A percentile compares a stretch with the other conserved stretches of the same genome.
Evolutionary conservation across 2,329 filamentous ascomycete species (phyloP).

Genomic region (Pestalotiopsis sp.): DNA sequence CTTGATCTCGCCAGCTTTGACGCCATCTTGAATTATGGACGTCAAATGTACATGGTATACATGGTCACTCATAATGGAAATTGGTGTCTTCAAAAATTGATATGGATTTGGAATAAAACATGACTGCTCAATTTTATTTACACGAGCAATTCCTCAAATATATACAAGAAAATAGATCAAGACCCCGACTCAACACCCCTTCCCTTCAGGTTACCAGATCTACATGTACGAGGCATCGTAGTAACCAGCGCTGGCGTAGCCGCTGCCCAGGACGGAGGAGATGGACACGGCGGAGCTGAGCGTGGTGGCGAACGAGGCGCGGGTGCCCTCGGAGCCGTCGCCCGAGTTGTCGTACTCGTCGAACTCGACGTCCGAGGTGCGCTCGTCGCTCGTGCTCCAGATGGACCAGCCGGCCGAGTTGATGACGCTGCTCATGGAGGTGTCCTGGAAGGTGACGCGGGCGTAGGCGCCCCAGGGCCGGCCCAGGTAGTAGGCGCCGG

Average conservation of each 20-base stretch:
- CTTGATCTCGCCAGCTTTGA: too few species aligned
- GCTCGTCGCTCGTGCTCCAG: conserved; percentile 49
- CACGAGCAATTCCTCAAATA: too few species aligned
- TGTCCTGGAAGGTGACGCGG: conserved; percentile 48
- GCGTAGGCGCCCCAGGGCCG: conserved; percentile 47
- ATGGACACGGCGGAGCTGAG: conserved; percentile 35
- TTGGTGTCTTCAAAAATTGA: too few species aligned
- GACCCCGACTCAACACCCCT: too few species aligned
- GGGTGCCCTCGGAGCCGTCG: conserved; percentile 50
- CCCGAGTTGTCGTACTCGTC: conserved; percentile 62
- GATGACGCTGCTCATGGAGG: conserved; percentile 52
- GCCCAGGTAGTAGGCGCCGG: conserved; percentile 45
- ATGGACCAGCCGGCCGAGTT: conserved; percentile 57
- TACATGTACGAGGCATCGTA: conserved; percentile 20
- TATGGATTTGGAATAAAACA: too few species aligned
- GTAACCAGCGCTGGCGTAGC: conserved; percentile 18
- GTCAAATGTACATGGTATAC: too few species aligned
- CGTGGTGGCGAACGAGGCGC: conserved; percentile 43
- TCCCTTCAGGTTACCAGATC: not conserved
- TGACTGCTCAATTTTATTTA: too few species aligned
- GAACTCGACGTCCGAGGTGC: conserved; percentile 54
- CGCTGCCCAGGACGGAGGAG: conserved; percentile 20
- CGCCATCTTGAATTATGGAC: too few species aligned
- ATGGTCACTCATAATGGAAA: too few species aligned
- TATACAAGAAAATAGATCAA: not conserved